A percentile compares a stretch with the other conserved stretches of the same genome.
These are phyloP conservation scores for Cyberlindnera xylosilytica DNA, from an alignment of 805 yeast genomes.

Conservation along the genomic window DNA sequence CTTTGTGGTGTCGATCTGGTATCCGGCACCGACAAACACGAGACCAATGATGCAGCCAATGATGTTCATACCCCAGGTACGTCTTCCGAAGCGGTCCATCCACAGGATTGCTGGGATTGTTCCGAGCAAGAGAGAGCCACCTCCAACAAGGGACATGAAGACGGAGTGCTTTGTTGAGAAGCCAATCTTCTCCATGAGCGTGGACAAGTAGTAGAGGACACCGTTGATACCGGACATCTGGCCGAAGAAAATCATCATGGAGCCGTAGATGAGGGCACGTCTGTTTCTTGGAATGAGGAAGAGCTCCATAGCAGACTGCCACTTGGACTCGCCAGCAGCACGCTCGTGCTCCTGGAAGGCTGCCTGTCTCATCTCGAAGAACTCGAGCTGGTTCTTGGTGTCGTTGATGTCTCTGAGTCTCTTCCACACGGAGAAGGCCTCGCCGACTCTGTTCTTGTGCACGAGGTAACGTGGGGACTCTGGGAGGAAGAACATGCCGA, in stretches of 20 bases:
- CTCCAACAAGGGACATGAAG: constrained; percentile 68
- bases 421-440: constrained; percentile 55
- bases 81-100: constrained; percentile 56
- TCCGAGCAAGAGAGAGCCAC: constrained; percentile 59
- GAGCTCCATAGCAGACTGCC: constrained; percentile 47
- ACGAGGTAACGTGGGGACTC: constrained; percentile 59
- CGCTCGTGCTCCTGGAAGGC: constrained; percentile 45
- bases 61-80: constrained; percentile 57
- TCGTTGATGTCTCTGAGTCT: constrained; percentile 47
- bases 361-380: constrained; percentile 53
- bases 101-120: constrained; percentile 62
- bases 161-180: constrained; percentile 49
- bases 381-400: constrained; percentile 46
- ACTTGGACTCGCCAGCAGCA: constrained; percentile 32
- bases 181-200: constrained; percentile 53
- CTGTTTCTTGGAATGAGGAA: constrained; percentile 55
- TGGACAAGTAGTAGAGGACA: constrained; percentile 61
- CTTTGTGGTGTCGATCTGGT: constrained; percentile 37
- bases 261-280: constrained; percentile 56
- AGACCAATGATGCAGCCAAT: constrained; percentile 60
- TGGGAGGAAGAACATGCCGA: constrained; percentile 53
- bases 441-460: constrained; percentile 48
- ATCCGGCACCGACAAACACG: constrained; percentile 57
- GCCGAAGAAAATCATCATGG: constrained; percentile 55
- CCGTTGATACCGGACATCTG: constrained; percentile 71